These are phyloP conservation scores for Mychonastes homosphaera DNA, from an alignment of 139 green algal species.

Conservation along the genomic window DNA sequence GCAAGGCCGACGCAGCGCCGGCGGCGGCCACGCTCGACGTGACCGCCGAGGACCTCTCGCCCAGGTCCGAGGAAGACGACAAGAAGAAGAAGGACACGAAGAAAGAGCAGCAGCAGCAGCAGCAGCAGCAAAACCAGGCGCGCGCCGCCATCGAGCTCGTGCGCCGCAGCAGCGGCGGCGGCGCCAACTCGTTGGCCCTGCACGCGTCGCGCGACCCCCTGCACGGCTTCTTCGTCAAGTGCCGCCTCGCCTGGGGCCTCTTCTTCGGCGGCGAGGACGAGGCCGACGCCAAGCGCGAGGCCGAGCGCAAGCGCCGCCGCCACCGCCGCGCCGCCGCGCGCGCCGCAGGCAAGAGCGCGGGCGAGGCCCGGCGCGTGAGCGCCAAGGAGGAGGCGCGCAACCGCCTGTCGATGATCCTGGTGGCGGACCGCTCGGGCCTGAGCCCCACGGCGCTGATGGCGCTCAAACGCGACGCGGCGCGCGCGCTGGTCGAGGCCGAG, in stretches of 20 bases:
- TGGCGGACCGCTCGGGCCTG: conserved; percentile 50
- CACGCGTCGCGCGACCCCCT: too few relatives aligned
- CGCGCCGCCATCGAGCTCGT: too few relatives aligned
- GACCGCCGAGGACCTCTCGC: too few relatives aligned
- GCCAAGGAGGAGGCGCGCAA: conserved; percentile 13
- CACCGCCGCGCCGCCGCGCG: too few relatives aligned
- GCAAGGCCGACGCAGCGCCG: conserved; percentile 1
- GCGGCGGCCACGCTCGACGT: too few relatives aligned
- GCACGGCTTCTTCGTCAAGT: conserved; percentile 14
- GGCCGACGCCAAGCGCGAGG: background rate
- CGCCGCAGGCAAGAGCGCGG: background rate
- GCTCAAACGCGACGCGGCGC: conserved; percentile 18
- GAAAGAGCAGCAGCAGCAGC: too few relatives aligned
- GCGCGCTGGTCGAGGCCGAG: conserved; percentile 12
- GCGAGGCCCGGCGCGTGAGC: background rate
- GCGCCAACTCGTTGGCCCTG: too few relatives aligned
- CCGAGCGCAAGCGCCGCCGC: too few relatives aligned
- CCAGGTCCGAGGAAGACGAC: conserved; percentile 1
- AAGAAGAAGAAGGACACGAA: too few relatives aligned
- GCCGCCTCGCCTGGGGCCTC: conserved; percentile 16
- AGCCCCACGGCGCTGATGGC: conserved; percentile 18
- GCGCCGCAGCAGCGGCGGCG: too few relatives aligned
- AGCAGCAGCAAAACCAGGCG: too few relatives aligned
- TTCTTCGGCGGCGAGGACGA: background rate
- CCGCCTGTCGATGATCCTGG: conserved; percentile 66